A percentile compares a stretch with the other conserved stretches of the same genome.
phyloP scores from a whole-genome alignment of 495 filamentous ascomycete genomes.

The Neurospora tetrasperma region DNA sequence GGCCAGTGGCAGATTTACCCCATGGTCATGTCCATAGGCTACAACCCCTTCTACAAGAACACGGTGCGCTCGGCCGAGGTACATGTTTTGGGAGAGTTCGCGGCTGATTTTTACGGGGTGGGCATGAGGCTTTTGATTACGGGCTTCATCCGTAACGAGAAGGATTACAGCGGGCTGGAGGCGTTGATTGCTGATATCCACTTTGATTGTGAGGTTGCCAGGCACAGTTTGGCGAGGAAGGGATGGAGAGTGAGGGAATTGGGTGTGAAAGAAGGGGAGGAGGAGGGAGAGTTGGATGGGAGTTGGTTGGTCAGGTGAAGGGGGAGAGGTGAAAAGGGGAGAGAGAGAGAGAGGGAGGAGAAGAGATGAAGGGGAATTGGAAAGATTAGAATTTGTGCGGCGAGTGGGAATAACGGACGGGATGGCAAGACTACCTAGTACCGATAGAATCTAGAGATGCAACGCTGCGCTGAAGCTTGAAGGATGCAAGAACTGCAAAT shows the following conservation, averaged over 20 bases:
- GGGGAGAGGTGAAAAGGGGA: conserved; percentile 3
- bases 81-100: conserved; percentile 71
- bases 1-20: conserved; percentile 44
- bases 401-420: background rate
- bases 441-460: background rate
- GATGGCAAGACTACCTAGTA: background rate
- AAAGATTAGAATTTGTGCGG: background rate
- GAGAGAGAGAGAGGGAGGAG: background rate
- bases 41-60: conserved; percentile 92
- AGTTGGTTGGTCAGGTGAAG: conserved; percentile 28
- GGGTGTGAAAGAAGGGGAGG: conserved; percentile 20
- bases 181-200: conserved; percentile 79
- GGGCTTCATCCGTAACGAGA: conserved; percentile 82
- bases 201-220: conserved; percentile 76
- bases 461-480: background rate
- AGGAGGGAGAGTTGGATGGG: conserved; percentile 26
- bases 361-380: background rate
- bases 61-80: conserved; percentile 76
- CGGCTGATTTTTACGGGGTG: conserved; percentile 71
- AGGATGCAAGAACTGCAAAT: background rate
- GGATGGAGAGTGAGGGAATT: conserved; percentile 40
- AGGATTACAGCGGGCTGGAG: conserved; percentile 76
- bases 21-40: conserved; percentile 93
- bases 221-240: conserved; percentile 56
- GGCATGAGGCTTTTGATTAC: conserved; percentile 68